Percentiles rank a stretch among this genome's conserved stretches.
These are phyloP conservation scores for Xylaria multiplex DNA, from an alignment of 2,329 filamentous ascomycete species.

Conservation along the genomic window DNA sequence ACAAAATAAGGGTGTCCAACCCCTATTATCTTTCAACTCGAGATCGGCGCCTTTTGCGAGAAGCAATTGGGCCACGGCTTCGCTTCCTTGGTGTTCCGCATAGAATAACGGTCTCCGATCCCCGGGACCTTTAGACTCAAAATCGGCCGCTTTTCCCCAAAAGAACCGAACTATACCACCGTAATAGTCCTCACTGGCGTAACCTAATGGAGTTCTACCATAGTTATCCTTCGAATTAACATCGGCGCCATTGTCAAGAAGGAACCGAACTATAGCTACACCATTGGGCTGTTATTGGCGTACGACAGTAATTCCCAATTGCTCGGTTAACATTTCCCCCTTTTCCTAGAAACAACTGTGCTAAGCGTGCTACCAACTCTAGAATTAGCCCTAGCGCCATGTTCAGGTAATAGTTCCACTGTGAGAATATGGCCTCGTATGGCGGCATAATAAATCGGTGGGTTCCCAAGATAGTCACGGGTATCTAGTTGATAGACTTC, in stretches of 20 bases:
- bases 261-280: too few relatives aligned
- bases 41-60: background rate
- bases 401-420: conserved; percentile 5
- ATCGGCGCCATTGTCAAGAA: background rate
- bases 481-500: background rate
- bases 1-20: background rate
- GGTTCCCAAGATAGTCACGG: accelerated
- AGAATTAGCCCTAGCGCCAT: background rate
- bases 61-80: too few relatives aligned
- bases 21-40: background rate
- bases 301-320: too few relatives aligned
- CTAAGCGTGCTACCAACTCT: too few relatives aligned
- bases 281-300: too few relatives aligned
- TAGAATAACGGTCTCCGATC: background rate
- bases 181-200: background rate
- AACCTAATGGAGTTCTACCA: background rate
- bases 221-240: background rate
- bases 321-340: too few relatives aligned
- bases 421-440: background rate
- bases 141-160: background rate
- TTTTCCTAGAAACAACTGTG: too few relatives aligned
- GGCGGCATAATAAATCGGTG: background rate
- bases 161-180: background rate
- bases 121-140: background rate
- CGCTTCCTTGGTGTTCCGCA: background rate